Percentiles rank a stretch among this genome's conserved stretches.
Conservation (phyloP, 176 grass and related monocot species). For the Puccinellia tenuiflora region DNA sequence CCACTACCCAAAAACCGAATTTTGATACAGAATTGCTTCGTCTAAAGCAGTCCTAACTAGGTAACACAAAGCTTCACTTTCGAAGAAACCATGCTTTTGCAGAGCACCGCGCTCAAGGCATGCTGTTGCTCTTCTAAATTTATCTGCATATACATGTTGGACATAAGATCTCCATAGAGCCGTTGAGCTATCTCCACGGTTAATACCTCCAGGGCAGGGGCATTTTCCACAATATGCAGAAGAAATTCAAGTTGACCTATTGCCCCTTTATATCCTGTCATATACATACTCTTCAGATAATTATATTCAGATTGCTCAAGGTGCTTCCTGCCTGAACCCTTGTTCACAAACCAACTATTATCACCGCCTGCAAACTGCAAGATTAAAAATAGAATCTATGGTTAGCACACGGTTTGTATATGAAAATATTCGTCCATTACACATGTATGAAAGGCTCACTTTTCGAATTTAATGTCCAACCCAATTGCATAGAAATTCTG, state of each 20-base stretch:
- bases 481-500: neutral
- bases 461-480: neutral
- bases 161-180: neutral
- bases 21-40: neutral
- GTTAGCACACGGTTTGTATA: neutral
- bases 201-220: neutral
- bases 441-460: no score
- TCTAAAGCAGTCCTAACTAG: neutral
- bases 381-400: neutral
- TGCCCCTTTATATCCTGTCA: neutral
- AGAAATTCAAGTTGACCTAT: slow-evolving; percentile 2
- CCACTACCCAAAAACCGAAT: no score
- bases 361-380: neutral
- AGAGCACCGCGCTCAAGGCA: neutral
- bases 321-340: neutral
- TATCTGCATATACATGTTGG: neutral
- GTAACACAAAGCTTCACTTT: neutral
- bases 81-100: neutral
- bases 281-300: neutral
- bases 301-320: neutral
- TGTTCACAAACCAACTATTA: neutral
- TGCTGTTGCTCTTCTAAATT: neutral
- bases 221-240: neutral
- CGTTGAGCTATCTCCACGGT: neutral
- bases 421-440: no score